Evolutionary conservation across 2,329 filamentous ascomycete species (phyloP), one percentile per base, ranked within the genome.

Genomic region (Lachnellula willkommii): DNA sequence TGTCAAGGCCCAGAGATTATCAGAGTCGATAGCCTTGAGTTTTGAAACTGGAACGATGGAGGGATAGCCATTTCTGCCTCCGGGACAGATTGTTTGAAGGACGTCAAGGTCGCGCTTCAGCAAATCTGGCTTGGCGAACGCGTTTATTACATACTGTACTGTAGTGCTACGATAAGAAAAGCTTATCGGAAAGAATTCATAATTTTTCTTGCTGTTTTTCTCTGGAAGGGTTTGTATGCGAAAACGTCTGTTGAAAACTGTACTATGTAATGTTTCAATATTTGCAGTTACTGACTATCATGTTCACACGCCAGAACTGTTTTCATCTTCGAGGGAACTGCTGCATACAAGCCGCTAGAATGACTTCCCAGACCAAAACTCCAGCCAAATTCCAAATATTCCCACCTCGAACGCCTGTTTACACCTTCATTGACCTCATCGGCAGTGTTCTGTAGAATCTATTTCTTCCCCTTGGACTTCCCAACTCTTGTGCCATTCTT

Each of bases 401-500:
- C 39, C 22, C 46, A 32, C 47, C 46, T 42, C 26, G 53, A 49
- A 57, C 58, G 24, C 58, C 55, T 17, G 17, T 46, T 24, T 45
- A 12, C 14, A 22, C 5, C 20, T 9, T 17, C 39, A 20, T 32
- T 2, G 17, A 42, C 35, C 32, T 40, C 24, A 42, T 8, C 9
- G n/a, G 32, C 37, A 28, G 36, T 50, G 50, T 50, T 40, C 14
- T 24, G 15, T 36, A 26, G 11, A n/a, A 24, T 43, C 57, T 60
- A 58, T 43, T 66, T 62, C 52, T 66, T 64, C 17, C 52, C 59
- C 53, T 60, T 65, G 3, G 58, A 48, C 43, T 59, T 63, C 32
- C 74, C 77, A 61, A 72, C 72, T 53, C 71, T 74, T 61, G 75
- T 70, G 60, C 76, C 75, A 56, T 82, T 78, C 59, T 77, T 77